Evolutionary conservation across 164 flowering plant genomes (phyloP).

Genomic region (Magnolia kwangsiensis): DNA sequence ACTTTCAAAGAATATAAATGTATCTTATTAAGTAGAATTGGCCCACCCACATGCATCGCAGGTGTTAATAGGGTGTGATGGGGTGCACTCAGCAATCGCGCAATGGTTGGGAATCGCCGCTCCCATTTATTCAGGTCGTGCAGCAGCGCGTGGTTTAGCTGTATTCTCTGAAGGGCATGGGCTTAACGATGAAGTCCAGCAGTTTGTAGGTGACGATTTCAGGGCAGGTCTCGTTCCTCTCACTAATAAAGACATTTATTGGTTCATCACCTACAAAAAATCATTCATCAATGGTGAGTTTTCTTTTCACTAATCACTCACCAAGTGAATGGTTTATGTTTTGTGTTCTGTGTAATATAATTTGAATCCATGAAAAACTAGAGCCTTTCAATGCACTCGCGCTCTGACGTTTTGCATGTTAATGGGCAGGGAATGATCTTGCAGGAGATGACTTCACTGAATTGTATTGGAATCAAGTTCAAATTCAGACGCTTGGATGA

Average conservation of each 20-base stretch:
- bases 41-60: background rate
- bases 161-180: slow-evolving; percentile 47
- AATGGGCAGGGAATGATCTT: too few relatives aligned
- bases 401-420: too few relatives aligned
- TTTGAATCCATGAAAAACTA: too few relatives aligned
- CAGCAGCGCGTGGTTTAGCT: slow-evolving; percentile 40
- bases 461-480: too few relatives aligned
- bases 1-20: background rate
- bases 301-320: background rate
- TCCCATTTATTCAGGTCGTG: slow-evolving; percentile 39
- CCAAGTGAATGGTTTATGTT: too few relatives aligned
- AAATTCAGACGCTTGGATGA: too few relatives aligned
- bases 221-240: slow-evolving; percentile 39
- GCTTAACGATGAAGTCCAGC: slow-evolving; percentile 24
- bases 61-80: slow-evolving; percentile 62
- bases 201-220: slow-evolving; percentile 18
- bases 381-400: too few relatives aligned
- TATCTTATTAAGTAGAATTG: background rate
- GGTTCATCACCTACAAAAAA: slow-evolving; percentile 25
- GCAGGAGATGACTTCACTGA: too few relatives aligned
- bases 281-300: slow-evolving; percentile 2
- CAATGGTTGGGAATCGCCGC: slow-evolving; percentile 39
- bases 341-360: background rate
- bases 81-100: slow-evolving; percentile 52
- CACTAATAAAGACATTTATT: slow-evolving; percentile 34